A percentile compares a stretch with the other conserved stretches of the same genome.
phyloP scores from a whole-genome alignment of 805 yeast species.

The Ogataea trehalophila region DNA sequence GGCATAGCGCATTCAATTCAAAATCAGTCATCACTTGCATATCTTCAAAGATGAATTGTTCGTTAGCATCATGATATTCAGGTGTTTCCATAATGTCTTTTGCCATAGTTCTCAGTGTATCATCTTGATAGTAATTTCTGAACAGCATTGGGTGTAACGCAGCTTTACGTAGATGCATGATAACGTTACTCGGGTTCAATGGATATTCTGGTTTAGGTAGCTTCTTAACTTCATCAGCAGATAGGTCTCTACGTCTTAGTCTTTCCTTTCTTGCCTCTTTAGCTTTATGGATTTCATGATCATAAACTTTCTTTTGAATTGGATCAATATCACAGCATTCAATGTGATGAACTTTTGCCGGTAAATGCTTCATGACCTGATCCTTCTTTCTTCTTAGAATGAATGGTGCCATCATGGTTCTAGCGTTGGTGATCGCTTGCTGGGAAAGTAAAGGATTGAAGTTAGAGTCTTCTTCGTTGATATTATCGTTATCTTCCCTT shows the following conservation, averaged over 20 bases:
- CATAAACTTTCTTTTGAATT: constrained; percentile 56
- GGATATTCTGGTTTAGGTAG: constrained; percentile 21
- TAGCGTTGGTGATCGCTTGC: constrained; percentile 90
- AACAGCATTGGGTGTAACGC: constrained; percentile 88
- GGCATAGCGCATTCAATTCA: constrained; percentile 75
- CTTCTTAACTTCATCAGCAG: constrained; percentile 30
- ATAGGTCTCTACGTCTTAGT: constrained; percentile 36
- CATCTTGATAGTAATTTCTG: constrained; percentile 58
- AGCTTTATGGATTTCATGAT: constrained; percentile 47
- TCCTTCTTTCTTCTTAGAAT: constrained; percentile 87
- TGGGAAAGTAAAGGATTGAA: constrained; percentile 81
- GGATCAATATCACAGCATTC: constrained; percentile 60
- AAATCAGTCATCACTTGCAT: constrained; percentile 93
- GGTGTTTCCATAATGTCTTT: constrained; percentile 76
- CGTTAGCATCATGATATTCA: constrained; percentile 70
- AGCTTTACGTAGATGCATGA: constrained; percentile 89
- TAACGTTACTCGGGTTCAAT: constrained; percentile 53
- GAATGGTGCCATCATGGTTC: constrained; percentile 98
- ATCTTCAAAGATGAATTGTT: constrained; percentile 78
- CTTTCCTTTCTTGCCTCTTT: constrained; percentile 38
- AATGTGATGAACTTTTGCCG: constrained; percentile 63
- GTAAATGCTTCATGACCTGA: constrained; percentile 87
- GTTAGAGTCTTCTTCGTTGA: constrained; percentile 37
- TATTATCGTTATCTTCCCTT: constrained; percentile 22
- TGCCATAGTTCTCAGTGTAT: constrained; percentile 60